Conservation (phyloP, 2,329 filamentous ascomycete species). For the Penicillium sp. region DNA sequence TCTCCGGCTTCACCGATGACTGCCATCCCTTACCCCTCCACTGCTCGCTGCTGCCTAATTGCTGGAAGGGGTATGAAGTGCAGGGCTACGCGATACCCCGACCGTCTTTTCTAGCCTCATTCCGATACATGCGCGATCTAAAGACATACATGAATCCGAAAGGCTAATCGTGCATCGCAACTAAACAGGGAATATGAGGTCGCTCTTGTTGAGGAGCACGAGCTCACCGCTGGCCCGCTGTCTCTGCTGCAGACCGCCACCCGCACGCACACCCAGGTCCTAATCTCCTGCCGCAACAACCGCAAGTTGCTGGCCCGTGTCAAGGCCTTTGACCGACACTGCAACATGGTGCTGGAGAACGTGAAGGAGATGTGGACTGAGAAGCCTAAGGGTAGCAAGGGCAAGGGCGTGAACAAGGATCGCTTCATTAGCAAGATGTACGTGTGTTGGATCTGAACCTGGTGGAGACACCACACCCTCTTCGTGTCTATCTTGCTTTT, state of each 20-base stretch:
- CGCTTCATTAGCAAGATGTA: slow-evolving; percentile 97
- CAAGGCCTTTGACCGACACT: slow-evolving; percentile 97
- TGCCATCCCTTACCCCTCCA: slow-evolving; percentile 4
- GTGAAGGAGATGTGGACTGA: slow-evolving; percentile 99
- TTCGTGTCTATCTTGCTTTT: background rate
- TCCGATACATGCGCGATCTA: slow-evolving; percentile 14
- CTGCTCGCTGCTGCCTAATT: slow-evolving; percentile 7
- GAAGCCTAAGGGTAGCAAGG: slow-evolving; percentile 80
- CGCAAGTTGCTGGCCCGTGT: slow-evolving; percentile 95
- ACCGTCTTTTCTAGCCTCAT: slow-evolving; percentile 15
- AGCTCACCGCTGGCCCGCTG: slow-evolving; percentile 76
- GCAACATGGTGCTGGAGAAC: slow-evolving; percentile 98
- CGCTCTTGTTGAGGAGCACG: slow-evolving; percentile 75
- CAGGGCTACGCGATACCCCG: slow-evolving; percentile 12
- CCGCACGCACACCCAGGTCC: slow-evolving; percentile 88
- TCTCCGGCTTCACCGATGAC: background rate
- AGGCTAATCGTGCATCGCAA: slow-evolving; percentile 22
- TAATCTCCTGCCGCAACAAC: slow-evolving; percentile 98
- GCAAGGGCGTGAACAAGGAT: slow-evolving; percentile 97
- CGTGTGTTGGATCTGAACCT: slow-evolving; percentile 34
- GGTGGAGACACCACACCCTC: background rate
- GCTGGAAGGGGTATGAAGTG: background rate
- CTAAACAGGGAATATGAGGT: slow-evolving; percentile 80
- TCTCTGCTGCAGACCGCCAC: slow-evolving; percentile 97
- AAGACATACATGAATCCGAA: slow-evolving; percentile 10